phyloP scores from a whole-genome alignment of 2,329 filamentous ascomycete species.

The Trichoderma koningiopsis region DNA sequence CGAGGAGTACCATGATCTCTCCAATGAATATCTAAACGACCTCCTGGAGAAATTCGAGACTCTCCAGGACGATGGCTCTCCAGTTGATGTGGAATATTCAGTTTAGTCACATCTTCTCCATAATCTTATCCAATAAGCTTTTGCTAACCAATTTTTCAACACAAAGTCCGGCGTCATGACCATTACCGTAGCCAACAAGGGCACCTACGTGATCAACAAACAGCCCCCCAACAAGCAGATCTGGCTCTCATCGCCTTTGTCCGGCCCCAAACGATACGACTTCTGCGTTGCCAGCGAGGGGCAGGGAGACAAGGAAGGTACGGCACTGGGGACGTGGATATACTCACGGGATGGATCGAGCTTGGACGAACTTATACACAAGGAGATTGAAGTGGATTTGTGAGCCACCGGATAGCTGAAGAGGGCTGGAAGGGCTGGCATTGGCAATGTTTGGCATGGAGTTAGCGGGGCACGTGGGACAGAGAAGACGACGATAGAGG shows the following conservation, averaged over 20 bases:
- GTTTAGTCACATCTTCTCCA: constrained; percentile 53
- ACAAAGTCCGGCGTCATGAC: constrained; percentile 83
- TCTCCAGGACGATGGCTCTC: constrained; percentile 70
- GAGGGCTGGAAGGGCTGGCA: neutral
- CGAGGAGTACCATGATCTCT: constrained; percentile 72
- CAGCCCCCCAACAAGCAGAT: constrained; percentile 97
- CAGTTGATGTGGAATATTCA: constrained; percentile 86
- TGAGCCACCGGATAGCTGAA: constrained; percentile 17
- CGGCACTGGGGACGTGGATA: constrained; percentile 76
- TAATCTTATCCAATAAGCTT: neutral
- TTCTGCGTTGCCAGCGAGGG: constrained; percentile 76
- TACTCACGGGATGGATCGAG: constrained; percentile 82
- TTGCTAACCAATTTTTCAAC: constrained; percentile 23
- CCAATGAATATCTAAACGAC: constrained; percentile 71
- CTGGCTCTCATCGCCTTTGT: constrained; percentile 90
- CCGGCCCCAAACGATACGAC: constrained; percentile 92
- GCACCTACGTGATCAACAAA: constrained; percentile 96
- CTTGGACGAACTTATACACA: constrained; percentile 69
- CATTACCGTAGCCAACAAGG: constrained; percentile 67
- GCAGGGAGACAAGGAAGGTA: constrained; percentile 75
- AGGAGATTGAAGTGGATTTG: constrained; percentile 74
- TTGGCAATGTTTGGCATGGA: neutral
- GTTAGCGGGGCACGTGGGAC: neutral
- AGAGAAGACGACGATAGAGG: constrained; percentile 15
- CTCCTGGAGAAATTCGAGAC: constrained; percentile 67